These are phyloP conservation scores for Rubroshorea leprosula DNA, from an alignment of 345 rosid genomes.

Conservation along the genomic window DNA sequence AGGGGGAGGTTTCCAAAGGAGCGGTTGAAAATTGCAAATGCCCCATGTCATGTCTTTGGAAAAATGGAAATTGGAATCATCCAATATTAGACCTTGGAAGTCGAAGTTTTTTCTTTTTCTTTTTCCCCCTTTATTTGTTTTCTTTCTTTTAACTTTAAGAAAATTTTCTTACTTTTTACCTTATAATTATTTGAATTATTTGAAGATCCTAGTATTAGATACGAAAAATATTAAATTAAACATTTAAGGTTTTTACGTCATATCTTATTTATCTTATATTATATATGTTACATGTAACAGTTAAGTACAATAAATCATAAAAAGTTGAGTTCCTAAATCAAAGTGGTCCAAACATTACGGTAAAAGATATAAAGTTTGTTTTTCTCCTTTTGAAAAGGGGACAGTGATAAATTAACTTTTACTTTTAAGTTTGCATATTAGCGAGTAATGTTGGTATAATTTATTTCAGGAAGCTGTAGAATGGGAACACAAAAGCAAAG, in stretches of 20 bases:
- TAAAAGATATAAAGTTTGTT: too few relatives aligned
- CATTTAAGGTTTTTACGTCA: too few relatives aligned
- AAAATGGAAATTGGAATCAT: neutral
- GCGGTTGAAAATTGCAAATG: neutral
- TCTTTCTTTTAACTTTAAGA: too few relatives aligned
- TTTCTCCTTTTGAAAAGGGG: neutral
- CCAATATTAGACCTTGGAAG: neutral
- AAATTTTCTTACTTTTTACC: too few relatives aligned
- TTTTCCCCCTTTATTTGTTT: too few relatives aligned
- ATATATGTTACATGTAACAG: neutral
- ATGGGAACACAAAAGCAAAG: conserved; percentile 43
- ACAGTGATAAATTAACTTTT: neutral
- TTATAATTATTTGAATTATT: too few relatives aligned
- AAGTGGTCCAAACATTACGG: neutral
- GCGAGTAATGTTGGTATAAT: neutral
- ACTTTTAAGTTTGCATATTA: neutral
- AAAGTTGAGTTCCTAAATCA: neutral
- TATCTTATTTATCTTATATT: too few relatives aligned
- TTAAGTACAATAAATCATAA: too few relatives aligned
- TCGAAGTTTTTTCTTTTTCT: neutral
- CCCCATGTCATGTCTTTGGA: neutral
- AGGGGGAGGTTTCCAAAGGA: neutral
- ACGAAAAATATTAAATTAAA: too few relatives aligned
- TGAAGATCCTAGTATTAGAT: too few relatives aligned
- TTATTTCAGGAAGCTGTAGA: conserved; percentile 33